A percentile compares a stretch with the other conserved stretches of the same genome.
Evolutionary conservation across 345 rosid species (phyloP).

Genomic region (Lepidium sativum): DNA sequence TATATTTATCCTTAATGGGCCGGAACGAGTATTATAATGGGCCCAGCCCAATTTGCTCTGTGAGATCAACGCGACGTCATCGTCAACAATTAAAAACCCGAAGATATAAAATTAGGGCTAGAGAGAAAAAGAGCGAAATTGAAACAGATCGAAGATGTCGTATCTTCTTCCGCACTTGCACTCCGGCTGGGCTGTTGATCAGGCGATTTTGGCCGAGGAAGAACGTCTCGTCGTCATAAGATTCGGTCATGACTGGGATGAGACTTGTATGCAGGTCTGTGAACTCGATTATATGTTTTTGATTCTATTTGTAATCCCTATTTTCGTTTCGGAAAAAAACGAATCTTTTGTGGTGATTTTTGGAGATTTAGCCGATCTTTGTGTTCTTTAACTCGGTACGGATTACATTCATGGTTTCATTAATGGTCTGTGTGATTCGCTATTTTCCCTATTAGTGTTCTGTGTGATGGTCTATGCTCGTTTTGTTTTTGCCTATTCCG

Average conservation of each 20-base stretch:
- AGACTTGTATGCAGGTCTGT: constrained; percentile 87
- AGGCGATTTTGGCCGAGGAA: constrained; percentile 89
- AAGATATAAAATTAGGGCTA: not conserved
- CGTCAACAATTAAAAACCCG: not conserved
- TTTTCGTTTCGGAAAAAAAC: not conserved
- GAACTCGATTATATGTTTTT: not conserved
- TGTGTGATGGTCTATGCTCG: not conserved
- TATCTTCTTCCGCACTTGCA: constrained; percentile 83
- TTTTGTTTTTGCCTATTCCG: not conserved
- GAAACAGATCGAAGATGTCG: constrained; percentile 43
- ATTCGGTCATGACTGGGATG: constrained; percentile 97
- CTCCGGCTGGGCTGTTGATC: constrained; percentile 96
- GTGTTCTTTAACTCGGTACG: not conserved
- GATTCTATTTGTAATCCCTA: not conserved
- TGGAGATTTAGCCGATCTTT: not conserved
- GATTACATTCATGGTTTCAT: not conserved
- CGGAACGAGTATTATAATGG: not conserved
- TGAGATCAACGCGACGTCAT: not conserved
- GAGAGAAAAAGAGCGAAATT: not conserved
- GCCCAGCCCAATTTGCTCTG: not conserved
- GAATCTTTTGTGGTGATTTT: not conserved
- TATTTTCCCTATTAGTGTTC: not conserved
- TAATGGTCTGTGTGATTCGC: not conserved
- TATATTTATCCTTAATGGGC: not conserved
- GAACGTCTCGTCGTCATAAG: constrained; percentile 87